A percentile compares a stretch with the other conserved stretches of the same genome.
Evolutionary conservation across 176 grass and related monocot genomes (phyloP).

Genomic region (Raddia guianensis): DNA sequence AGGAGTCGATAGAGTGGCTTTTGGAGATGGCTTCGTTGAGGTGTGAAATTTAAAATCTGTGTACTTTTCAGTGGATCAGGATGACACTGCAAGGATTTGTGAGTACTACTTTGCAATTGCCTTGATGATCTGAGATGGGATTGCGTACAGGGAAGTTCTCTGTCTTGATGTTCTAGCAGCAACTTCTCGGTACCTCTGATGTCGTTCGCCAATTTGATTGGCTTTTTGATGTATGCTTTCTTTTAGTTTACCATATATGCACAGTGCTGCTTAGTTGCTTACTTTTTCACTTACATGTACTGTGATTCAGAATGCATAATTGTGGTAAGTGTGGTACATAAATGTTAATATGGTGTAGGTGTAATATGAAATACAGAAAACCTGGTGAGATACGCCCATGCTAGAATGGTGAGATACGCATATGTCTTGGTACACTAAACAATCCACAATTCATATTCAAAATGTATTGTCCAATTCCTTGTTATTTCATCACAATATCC

Average conservation of each 20-base stretch:
- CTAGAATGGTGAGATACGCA: not conserved
- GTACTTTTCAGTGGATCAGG: not conserved
- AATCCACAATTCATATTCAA: not conserved
- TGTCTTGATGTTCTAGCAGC: slow-evolving; percentile 76
- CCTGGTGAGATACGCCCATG: not conserved
- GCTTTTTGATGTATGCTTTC: slow-evolving; percentile 76
- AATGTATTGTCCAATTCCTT: not conserved
- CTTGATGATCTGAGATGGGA: slow-evolving; percentile 6
- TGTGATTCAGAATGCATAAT: not conserved
- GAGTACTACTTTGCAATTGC: not conserved
- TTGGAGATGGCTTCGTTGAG: slow-evolving; percentile 87
- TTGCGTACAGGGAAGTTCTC: not conserved
- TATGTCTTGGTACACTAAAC: not conserved
- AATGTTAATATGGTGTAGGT: not conserved
- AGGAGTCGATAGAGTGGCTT: too few species aligned
- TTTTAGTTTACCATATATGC: not conserved
- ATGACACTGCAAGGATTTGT: not conserved
- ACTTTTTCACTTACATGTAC: not conserved
- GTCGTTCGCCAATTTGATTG: slow-evolving; percentile 87
- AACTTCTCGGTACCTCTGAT: slow-evolving; percentile 78
- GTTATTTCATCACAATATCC: not conserved
- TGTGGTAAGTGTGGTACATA: not conserved
- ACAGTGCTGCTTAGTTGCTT: not conserved
- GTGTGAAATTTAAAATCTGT: slow-evolving; percentile 26
- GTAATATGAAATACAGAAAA: not conserved